These are phyloP conservation scores for Ilex aquifolium DNA, from an alignment of 257 asterid species.

Conservation along the genomic window DNA sequence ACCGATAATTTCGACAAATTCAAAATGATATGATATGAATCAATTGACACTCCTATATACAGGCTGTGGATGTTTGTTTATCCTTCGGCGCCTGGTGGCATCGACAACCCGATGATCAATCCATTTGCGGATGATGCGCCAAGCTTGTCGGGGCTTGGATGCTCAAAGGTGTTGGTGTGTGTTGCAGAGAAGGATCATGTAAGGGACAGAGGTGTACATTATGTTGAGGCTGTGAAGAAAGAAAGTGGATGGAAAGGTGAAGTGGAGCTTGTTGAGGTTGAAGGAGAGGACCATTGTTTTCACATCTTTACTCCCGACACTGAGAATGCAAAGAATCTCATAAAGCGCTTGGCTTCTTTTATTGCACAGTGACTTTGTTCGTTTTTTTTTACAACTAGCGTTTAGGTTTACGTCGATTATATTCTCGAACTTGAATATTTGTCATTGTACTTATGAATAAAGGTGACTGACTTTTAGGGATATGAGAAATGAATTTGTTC, in stretches of 20 bases:
- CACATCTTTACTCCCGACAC: conserved; percentile 22
- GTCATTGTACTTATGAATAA: too few relatives aligned
- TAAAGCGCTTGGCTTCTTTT: conserved; percentile 30
- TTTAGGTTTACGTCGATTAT: too few relatives aligned
- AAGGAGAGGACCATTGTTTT: conserved; percentile 47
- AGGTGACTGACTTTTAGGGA: too few relatives aligned
- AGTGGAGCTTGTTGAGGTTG: conserved; percentile 40
- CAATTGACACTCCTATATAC: too few relatives aligned
- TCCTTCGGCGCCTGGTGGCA: conserved; percentile 6
- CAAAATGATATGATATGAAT: too few relatives aligned
- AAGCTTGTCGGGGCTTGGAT: conserved; percentile 13
- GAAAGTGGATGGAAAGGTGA: conserved; percentile 47
- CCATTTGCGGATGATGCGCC: conserved; percentile 23
- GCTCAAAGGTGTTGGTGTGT: conserved; percentile 23
- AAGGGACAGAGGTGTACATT: conserved; percentile 13
- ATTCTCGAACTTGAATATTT: too few relatives aligned
- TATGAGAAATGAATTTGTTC: too few relatives aligned
- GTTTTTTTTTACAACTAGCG: too few relatives aligned
- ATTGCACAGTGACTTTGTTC: conserved; percentile 1
- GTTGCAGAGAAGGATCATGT: conserved; percentile 25
- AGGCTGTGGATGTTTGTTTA: background rate
- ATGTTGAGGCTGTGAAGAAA: conserved; percentile 33
- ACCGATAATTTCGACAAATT: too few relatives aligned
- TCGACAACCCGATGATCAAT: conserved; percentile 25
- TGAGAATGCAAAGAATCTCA: conserved; percentile 31